Evolutionary conservation across 176 grass and related monocot species (phyloP).

Genomic region (Bolboschoenus planiculmis): DNA sequence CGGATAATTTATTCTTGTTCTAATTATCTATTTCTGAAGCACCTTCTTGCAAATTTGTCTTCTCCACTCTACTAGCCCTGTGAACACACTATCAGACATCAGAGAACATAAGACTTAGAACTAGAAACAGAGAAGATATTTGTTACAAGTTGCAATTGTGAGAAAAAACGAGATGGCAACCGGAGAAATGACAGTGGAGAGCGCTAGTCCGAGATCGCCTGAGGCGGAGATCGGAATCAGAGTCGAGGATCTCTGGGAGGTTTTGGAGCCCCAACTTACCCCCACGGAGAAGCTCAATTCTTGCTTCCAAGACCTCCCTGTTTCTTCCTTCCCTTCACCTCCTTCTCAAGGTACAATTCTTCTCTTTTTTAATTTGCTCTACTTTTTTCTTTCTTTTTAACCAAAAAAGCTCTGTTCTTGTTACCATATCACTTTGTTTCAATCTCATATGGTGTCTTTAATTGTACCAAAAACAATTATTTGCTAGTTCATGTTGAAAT

Average conservation of each 20-base stretch:
- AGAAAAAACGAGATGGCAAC: neutral
- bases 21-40: neutral
- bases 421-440: neutral
- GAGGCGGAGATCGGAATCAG: conserved; percentile 86
- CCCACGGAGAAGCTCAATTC: conserved; percentile 97
- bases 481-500: too few relatives aligned
- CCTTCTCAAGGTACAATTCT: conserved; percentile 40
- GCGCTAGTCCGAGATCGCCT: conserved; percentile 54
- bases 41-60: neutral
- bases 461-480: too few relatives aligned
- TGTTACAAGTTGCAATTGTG: neutral
- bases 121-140: neutral
- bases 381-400: too few relatives aligned
- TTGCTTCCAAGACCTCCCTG: conserved; percentile 75
- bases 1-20: neutral
- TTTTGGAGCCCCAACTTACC: conserved; percentile 75
- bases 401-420: too few relatives aligned
- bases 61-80: neutral
- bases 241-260: conserved; percentile 94
- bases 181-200: conserved; percentile 38
- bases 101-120: neutral
- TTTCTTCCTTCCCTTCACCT: conserved; percentile 64
- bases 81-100: neutral
- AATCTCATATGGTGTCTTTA: neutral
- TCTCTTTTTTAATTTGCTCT: neutral